phyloP scores from a whole-genome alignment of 306 rosid genomes.

The Rosa rugosa region DNA sequence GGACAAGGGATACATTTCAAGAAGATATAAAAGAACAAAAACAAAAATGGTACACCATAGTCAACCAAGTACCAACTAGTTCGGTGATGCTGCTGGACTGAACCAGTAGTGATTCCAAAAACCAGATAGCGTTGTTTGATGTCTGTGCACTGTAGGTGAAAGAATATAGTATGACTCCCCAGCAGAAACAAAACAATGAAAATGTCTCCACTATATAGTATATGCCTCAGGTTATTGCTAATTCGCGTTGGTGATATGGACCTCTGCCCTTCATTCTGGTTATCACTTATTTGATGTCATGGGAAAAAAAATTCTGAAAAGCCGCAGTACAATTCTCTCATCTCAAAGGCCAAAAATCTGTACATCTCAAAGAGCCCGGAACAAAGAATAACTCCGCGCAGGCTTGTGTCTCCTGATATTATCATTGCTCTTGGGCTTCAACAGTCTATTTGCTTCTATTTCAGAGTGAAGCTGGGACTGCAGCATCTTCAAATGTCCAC shows the following conservation, averaged over 20 bases:
- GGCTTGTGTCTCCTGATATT: slow-evolving; percentile 61
- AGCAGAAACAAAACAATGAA: slow-evolving; percentile 7
- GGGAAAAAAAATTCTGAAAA: slow-evolving; percentile 21
- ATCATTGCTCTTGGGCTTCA: slow-evolving; percentile 59
- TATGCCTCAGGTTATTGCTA: slow-evolving; percentile 14
- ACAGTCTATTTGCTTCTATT: slow-evolving; percentile 57
- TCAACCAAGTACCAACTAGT: slow-evolving; percentile 22
- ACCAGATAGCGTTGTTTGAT: slow-evolving; percentile 6
- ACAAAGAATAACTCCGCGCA: slow-evolving; percentile 58
- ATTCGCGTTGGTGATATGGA: slow-evolving; percentile 13
- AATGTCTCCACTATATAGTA: slow-evolving; percentile 6
- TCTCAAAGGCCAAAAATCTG: slow-evolving; percentile 39
- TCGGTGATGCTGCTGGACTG: slow-evolving; percentile 2
- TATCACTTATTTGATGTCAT: slow-evolving; percentile 39
- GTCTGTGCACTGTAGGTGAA: slow-evolving; percentile 4
- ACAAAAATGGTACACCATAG: slow-evolving; percentile 11
- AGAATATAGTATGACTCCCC: slow-evolving; percentile 6
- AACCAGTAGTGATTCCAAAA: slow-evolving; percentile 8
- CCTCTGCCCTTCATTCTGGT: slow-evolving; percentile 27
- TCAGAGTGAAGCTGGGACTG: slow-evolving; percentile 76
- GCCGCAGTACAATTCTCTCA: slow-evolving; percentile 45
- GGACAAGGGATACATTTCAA: slow-evolving; percentile 62
- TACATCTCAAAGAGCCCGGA: slow-evolving; percentile 51
- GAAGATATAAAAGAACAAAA: slow-evolving; percentile 17
- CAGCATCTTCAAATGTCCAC: slow-evolving; percentile 73